Evolutionary conservation across 352 stramenopile genomes (phyloP).

Genomic region (Blastocystis sp.): DNA sequence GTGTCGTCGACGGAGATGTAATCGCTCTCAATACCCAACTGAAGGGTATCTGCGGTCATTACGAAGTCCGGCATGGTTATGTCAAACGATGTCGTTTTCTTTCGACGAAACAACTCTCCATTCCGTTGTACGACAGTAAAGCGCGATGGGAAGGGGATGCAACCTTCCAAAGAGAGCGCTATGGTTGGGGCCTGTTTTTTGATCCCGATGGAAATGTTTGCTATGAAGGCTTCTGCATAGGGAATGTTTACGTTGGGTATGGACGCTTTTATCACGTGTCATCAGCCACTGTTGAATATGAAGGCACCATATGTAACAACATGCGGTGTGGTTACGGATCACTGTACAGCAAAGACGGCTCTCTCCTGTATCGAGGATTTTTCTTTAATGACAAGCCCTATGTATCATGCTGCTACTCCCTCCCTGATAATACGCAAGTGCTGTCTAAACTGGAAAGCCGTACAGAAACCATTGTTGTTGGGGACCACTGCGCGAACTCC

Average conservation of each 20-base stretch:
- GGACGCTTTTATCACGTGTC: not conserved
- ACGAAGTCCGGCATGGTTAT: not conserved
- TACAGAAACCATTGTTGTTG: not conserved
- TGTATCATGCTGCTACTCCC: not conserved
- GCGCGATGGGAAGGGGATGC: not conserved
- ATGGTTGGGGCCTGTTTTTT: conserved; percentile 42
- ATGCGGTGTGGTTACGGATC: not conserved
- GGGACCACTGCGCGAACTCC: not conserved
- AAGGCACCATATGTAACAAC: not conserved
- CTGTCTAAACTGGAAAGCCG: not conserved
- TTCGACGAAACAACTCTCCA: not conserved
- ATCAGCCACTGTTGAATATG: not conserved
- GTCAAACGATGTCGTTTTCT: not conserved
- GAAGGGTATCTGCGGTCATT: not conserved
- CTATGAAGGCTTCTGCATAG: conserved; percentile 22
- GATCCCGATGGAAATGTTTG: not conserved
- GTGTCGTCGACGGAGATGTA: not conserved
- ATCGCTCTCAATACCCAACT: not conserved
- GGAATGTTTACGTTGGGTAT: not conserved
- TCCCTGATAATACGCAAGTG: not conserved
- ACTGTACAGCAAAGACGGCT: not conserved
- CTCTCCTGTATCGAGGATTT: not conserved
- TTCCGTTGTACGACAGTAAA: not conserved
- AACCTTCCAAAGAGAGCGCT: not conserved
- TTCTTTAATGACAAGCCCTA: not conserved